These are phyloP conservation scores for Cercospora zeae-maydis DNA, from an alignment of 2,329 filamentous ascomycete genomes.

Conservation along the genomic window DNA sequence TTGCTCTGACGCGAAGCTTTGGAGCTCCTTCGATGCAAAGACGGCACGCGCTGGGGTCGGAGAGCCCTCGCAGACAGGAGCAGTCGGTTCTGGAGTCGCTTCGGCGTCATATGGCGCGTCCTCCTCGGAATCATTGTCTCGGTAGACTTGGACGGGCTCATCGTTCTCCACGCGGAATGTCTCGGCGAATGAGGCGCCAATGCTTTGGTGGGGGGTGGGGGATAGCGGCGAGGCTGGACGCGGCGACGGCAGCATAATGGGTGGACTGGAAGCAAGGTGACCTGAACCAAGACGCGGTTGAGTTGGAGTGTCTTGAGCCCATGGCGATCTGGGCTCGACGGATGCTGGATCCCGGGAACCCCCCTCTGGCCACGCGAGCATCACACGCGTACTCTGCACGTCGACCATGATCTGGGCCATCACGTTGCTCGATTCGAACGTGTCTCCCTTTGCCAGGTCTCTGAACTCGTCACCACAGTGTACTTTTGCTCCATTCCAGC, in stretches of 20 bases:
- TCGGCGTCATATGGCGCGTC: slow-evolving; percentile 33
- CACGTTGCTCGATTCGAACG: slow-evolving; percentile 84
- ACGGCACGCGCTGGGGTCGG: slow-evolving; percentile 21
- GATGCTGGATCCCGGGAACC: slow-evolving; percentile 49
- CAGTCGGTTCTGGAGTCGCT: slow-evolving; percentile 25
- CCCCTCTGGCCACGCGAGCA: slow-evolving; percentile 77
- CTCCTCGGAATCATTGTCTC: slow-evolving; percentile 63
- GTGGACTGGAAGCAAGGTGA: slow-evolving; percentile 56
- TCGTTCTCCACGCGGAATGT: slow-evolving; percentile 41
- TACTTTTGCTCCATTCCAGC: slow-evolving; percentile 93
- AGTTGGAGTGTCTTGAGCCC: slow-evolving; percentile 57
- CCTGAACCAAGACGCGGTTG: slow-evolving; percentile 48
- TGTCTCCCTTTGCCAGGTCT: slow-evolving; percentile 82
- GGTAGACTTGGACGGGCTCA: slow-evolving; percentile 64
- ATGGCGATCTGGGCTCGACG: slow-evolving; percentile 60
- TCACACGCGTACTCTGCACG: slow-evolving; percentile 85
- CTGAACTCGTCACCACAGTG: slow-evolving; percentile 86
- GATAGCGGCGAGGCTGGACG: slow-evolving; percentile 71
- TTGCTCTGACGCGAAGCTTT: slow-evolving; percentile 29
- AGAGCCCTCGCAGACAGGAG: slow-evolving; percentile 11
- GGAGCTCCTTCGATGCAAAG: slow-evolving; percentile 14
- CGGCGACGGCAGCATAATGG: slow-evolving; percentile 58
- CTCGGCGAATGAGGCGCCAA: slow-evolving; percentile 42
- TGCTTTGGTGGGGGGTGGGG: slow-evolving; percentile 54
- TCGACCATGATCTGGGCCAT: slow-evolving; percentile 90